Percentiles rank a stretch among this genome's conserved stretches.
Conservation (phyloP, 1,284 basidiomycete species). For the Pseudozyma pruni region DNA sequence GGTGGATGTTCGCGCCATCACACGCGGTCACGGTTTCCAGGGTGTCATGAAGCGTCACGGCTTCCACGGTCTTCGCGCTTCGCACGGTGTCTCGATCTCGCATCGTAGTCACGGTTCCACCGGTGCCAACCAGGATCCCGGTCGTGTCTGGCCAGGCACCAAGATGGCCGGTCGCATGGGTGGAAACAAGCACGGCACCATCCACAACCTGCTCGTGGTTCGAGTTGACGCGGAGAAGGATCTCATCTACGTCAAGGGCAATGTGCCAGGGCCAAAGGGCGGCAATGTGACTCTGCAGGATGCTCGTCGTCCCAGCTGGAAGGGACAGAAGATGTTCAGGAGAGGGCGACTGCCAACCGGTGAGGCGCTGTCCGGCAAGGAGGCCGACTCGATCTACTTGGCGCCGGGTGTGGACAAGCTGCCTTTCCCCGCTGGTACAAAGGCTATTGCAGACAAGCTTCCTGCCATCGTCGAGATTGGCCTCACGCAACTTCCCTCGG, state of each 20-base stretch:
- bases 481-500: slow-evolving; percentile 36
- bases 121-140: slow-evolving; percentile 89
- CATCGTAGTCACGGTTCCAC: slow-evolving; percentile 94
- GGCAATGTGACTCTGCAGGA: slow-evolving; percentile 68
- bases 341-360: slow-evolving; percentile 64
- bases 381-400: slow-evolving; percentile 79
- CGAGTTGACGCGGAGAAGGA: slow-evolving; percentile 87
- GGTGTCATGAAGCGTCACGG: slow-evolving; percentile 97
- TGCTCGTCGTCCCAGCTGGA: slow-evolving; percentile 63
- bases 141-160: slow-evolving; percentile 92
- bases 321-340: slow-evolving; percentile 59
- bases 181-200: slow-evolving; percentile 70
- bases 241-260: slow-evolving; percentile 82
- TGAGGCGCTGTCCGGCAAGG: slow-evolving; percentile 77
- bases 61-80: slow-evolving; percentile 89
- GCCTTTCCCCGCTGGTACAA: slow-evolving; percentile 91
- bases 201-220: slow-evolving; percentile 85
- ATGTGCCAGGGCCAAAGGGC: slow-evolving; percentile 72
- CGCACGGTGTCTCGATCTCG: slow-evolving; percentile 95
- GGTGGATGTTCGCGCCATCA: slow-evolving; percentile 91
- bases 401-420: slow-evolving; percentile 83
- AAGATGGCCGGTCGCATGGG: slow-evolving; percentile 98
- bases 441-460: slow-evolving; percentile 76
- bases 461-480: slow-evolving; percentile 64
- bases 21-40: slow-evolving; percentile 96